A percentile compares a stretch with the other conserved stretches of the same genome.
These are phyloP conservation scores for Micromonas pusilla DNA, from an alignment of 139 green algal species.

Conservation along the genomic window DNA sequence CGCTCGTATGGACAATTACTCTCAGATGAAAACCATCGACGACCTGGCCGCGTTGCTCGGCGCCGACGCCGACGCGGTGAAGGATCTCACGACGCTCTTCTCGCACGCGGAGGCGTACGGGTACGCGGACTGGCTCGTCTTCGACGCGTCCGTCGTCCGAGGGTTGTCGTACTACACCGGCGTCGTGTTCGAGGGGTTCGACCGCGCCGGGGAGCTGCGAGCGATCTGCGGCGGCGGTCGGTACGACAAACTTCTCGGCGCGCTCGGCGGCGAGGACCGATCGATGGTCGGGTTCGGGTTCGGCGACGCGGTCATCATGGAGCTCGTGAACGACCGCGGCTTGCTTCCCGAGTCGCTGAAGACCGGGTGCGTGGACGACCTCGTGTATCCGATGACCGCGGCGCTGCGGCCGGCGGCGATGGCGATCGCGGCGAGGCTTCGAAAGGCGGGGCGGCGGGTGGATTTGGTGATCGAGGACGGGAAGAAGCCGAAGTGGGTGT, in stretches of 20 bases:
- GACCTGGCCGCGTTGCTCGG: slow-evolving; percentile 51
- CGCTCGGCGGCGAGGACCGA: slow-evolving; percentile 26
- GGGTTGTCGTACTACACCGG: slow-evolving; percentile 94
- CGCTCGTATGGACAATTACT: no score
- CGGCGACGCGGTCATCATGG: slow-evolving; percentile 87
- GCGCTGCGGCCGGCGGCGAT: slow-evolving; percentile 49
- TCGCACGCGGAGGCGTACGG: slow-evolving; percentile 69
- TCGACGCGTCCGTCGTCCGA: slow-evolving; percentile 79
- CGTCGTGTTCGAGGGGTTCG: slow-evolving; percentile 60
- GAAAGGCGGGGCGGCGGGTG: slow-evolving; percentile 56
- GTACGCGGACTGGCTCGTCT: slow-evolving; percentile 74
- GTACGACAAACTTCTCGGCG: slow-evolving; percentile 77
- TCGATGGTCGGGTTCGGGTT: slow-evolving; percentile 32
- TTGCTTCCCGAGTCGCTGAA: slow-evolving; percentile 11
- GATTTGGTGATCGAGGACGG: slow-evolving; percentile 82
- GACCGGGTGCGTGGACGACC: neutral
- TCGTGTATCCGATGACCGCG: slow-evolving; percentile 33
- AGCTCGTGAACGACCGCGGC: slow-evolving; percentile 78
- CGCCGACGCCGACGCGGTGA: slow-evolving; percentile 42
- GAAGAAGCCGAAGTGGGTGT: slow-evolving; percentile 68
- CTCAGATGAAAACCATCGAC: no score
- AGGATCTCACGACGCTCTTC: slow-evolving; percentile 71
- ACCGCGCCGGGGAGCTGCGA: slow-evolving; percentile 72
- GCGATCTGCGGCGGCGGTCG: slow-evolving; percentile 88
- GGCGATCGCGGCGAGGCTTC: slow-evolving; percentile 54